Base-by-base conservation (phyloP, 106 monocot genomes). In the Acorus gramineus region DNA sequence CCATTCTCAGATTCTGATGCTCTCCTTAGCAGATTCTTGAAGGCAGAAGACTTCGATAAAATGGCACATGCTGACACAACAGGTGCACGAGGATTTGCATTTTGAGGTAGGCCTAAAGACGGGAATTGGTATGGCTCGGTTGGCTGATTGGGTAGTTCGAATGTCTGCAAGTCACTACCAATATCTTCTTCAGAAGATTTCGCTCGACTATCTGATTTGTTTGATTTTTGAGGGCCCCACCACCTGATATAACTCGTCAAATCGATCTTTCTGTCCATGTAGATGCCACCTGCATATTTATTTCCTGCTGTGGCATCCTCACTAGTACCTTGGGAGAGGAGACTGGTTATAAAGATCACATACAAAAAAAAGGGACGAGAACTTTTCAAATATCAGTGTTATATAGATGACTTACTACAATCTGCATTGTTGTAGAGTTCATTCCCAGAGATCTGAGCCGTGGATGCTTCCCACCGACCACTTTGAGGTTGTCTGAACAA, bases 261-360 rank as follows among this genome's bases (percentile, higher is more conserved):
- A 71, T 96, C 91, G 64, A 85, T 82, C 69, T 96, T 96, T 73
- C 86, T 84, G 47, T 90, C 89, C 79, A 86, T 69, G 50, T 74
- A 74, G 46, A 81, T 74, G 11, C 67, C 62, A 61, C 65, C 59
- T n/a, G 64, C 60, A 60, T 71, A 80, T 60, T 84, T 87, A 52
- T 77, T 82, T 77, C 83, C 87, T 1, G 58, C 54, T 47, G 73
- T 54, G 47, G 64, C 62, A 80, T 90, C 87, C 47, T 56, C 69
- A 43, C 75, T 75, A 68, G 82, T 66, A 77, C 73, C 77, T 77
- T 56, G 60, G 6, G 42, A 12, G 47, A 59, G 4, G 14, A 51
- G 42, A 43, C 11, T 50, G 48, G 57, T 47, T 5, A 68, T 28
- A 28, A 28, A 28, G 1, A 28, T 28, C 28, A 28, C 28, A 28